These are phyloP conservation scores for Pseudofabraea citricarpa DNA, from an alignment of 2,329 filamentous ascomycete genomes.

Conservation along the genomic window DNA sequence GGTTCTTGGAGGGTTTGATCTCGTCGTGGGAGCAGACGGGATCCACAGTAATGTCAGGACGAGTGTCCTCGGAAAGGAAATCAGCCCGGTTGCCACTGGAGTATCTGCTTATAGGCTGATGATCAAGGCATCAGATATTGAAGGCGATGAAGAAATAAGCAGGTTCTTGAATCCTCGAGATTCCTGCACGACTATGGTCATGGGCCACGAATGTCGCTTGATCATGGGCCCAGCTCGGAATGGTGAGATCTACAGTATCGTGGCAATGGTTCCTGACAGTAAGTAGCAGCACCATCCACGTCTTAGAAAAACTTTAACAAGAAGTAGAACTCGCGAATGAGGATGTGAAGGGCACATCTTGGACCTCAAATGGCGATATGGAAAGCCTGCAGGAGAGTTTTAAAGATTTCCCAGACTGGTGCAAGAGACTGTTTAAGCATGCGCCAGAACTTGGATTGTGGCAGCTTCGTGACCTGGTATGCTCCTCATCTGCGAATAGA, in stretches of 20 bases:
- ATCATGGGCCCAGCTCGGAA: constrained; percentile 40
- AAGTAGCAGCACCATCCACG: constrained; percentile 30
- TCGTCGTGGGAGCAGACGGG: constrained; percentile 32
- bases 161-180: background rate
- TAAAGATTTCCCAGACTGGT: constrained; percentile 35
- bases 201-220: constrained; percentile 35
- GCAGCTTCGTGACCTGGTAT: constrained; percentile 37
- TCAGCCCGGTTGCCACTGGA: background rate
- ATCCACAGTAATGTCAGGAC: constrained; percentile 14
- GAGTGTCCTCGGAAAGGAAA: background rate
- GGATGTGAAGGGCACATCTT: background rate
- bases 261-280: constrained; percentile 38
- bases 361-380: background rate
- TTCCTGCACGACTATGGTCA: constrained; percentile 31
- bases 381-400: constrained; percentile 31
- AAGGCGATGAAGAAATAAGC: background rate
- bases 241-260: constrained; percentile 36
- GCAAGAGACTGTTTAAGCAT: constrained; percentile 27
- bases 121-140: background rate
- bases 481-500: background rate
- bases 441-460: constrained; percentile 33
- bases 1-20: constrained; percentile 17
- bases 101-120: constrained; percentile 1
- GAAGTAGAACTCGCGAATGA: constrained; percentile 22
- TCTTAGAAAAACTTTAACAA: background rate